Evolutionary conservation across 1,139 yeast genomes (phyloP), one percentile per base, ranked within the genome.

Genomic region (Starmera stellimalicola): DNA sequence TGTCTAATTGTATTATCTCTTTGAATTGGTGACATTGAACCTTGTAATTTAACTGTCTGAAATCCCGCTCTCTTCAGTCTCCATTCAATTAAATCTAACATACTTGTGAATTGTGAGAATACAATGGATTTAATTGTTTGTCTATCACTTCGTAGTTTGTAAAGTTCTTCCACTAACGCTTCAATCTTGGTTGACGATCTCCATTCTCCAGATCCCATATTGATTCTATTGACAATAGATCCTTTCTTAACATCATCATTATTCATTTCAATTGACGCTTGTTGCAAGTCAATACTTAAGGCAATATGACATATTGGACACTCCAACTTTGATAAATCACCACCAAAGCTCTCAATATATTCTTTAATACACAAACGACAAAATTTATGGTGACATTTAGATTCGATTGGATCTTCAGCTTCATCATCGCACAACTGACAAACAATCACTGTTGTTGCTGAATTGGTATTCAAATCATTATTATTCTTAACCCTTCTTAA

Each of bases 291-390:
- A 35, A 91, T 91, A 30, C 94, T 80, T 37, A 91, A 63, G 0
- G 91, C 87, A 42, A 91, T 84, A 51, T 88, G 98, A 52, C 99
- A 91, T 7, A 91, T 95, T 0, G 99, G 99, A 51, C 99, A 91
- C 38, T 83, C 76, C 30, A 88, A 60, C 32, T 73, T 71, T 31
- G 63, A 57, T 58, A 20, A 70, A 7, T 65, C 71, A 5, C 93
- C 94, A 42, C 72, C 67, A 54, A 70, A 88, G 33, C 94, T 78
- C 42, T 87, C 95, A 32, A 81, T 73, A 50, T 91, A 91, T 54
- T 93, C 98, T 43, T 70, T 76, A 37, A 91, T 74, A 55, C 99
- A 91, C 66, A 91, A 67, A 26, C 99, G 70, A 54, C 99, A 91
- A 52, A 91, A 91, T 37, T 73, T 72, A 51, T 91, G 99, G 47